Conservation (phyloP, 306 rosid species). For the Prunus mume region DNA sequence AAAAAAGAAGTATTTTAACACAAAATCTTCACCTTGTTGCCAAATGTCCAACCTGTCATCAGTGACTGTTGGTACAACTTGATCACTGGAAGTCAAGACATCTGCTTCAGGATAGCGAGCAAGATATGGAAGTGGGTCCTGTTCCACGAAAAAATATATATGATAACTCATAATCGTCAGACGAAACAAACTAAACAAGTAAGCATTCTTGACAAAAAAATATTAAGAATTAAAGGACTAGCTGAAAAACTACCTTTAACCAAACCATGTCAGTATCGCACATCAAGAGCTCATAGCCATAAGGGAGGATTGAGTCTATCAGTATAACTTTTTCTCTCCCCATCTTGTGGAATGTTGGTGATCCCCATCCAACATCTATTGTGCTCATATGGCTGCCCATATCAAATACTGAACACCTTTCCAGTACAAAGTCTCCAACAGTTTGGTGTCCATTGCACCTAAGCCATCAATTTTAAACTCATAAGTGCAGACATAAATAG, state of each 20-base stretch:
- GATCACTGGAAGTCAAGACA: constrained; percentile 94
- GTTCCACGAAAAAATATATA: constrained; percentile 44
- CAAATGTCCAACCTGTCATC: constrained; percentile 87
- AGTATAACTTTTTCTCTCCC: constrained; percentile 93
- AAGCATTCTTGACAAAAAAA: neutral
- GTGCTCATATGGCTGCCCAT: constrained; percentile 99
- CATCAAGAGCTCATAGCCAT: constrained; percentile 84
- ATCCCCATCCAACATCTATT: constrained; percentile 94
- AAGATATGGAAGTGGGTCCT: constrained; percentile 96
- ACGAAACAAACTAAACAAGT: neutral
- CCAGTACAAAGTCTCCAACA: constrained; percentile 93
- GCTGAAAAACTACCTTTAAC: constrained; percentile 65
- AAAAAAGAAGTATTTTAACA: neutral
- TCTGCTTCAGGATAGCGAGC: constrained; percentile 90
- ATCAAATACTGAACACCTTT: constrained; percentile 89
- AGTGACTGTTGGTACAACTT: constrained; percentile 79
- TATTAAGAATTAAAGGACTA: neutral
- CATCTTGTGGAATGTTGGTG: constrained; percentile 96
- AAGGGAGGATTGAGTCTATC: constrained; percentile 81
- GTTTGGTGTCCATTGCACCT: constrained; percentile 97
- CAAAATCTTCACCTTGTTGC: constrained; percentile 66
- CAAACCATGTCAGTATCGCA: constrained; percentile 99
- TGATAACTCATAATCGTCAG: constrained; percentile 11
- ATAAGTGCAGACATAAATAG: neutral
- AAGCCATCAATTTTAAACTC: constrained; percentile 30